Evolutionary conservation across 768 basidiomycete genomes (phyloP).

Genomic region (Lentinula aciculospora): DNA sequence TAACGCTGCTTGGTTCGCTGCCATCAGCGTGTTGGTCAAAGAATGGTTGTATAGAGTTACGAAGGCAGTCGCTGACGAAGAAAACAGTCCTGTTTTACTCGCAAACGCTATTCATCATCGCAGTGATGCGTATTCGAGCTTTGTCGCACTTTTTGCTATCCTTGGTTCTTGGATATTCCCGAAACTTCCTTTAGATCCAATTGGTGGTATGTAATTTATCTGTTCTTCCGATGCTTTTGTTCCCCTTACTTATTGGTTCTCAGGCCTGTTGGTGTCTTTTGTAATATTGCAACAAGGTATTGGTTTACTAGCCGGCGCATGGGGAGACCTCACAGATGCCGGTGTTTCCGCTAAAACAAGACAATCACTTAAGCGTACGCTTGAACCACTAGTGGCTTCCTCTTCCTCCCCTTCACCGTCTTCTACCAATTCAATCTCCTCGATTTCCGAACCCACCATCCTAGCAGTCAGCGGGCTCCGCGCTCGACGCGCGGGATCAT

Average conservation of each 20-base stretch:
- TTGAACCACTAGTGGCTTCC: constrained; percentile 46
- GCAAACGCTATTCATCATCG: constrained; percentile 98
- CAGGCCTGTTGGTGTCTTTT: constrained; percentile 84
- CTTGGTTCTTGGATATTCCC: constrained; percentile 86
- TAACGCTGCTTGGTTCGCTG: constrained; percentile 97
- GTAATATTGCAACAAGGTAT: constrained; percentile 82
- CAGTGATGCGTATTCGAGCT: constrained; percentile 92
- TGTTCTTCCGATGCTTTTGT: constrained; percentile 6
- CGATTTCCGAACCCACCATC: constrained; percentile 21
- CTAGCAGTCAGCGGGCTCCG: constrained; percentile 51
- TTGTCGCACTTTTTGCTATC: constrained; percentile 90
- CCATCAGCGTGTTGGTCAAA: constrained; percentile 71
- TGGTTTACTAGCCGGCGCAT: constrained; percentile 58
- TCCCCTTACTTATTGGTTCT: not conserved
- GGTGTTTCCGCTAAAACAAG: constrained; percentile 59
- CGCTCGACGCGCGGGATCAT: constrained; percentile 73
- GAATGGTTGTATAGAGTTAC: constrained; percentile 93
- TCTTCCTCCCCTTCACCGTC: constrained; percentile 23
- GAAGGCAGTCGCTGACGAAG: constrained; percentile 84
- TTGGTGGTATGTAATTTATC: constrained; percentile 67
- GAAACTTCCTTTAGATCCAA: constrained; percentile 82
- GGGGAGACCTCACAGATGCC: constrained; percentile 81
- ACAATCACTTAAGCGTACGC: constrained; percentile 43
- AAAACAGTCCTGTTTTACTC: constrained; percentile 83
- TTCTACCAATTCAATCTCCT: constrained; percentile 2